Percentiles rank a stretch among this genome's conserved stretches.
Evolutionary conservation across 2,329 filamentous ascomycete genomes (phyloP).

Genomic region (Aspergillus sojae): DNA sequence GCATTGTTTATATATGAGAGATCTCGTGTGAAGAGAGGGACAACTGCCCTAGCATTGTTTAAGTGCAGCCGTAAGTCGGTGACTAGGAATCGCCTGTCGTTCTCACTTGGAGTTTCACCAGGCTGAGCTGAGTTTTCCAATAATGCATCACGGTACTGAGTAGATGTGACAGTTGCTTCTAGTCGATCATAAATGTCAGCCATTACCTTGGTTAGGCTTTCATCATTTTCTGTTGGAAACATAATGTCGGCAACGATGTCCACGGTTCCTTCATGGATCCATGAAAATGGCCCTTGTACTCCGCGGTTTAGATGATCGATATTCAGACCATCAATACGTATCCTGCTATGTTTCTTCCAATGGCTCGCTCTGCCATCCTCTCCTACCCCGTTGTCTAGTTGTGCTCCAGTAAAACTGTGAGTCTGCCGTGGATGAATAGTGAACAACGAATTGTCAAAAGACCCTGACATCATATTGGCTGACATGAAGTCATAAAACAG

Average conservation of each 20-base stretch:
- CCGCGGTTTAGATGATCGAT: constrained; percentile 96
- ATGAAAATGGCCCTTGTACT: constrained; percentile 90
- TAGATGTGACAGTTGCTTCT: constrained; percentile 85
- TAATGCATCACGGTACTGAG: constrained; percentile 55
- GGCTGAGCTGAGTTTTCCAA: constrained; percentile 24
- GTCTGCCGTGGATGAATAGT: constrained; percentile 94
- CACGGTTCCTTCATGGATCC: constrained; percentile 96
- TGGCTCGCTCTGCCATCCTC: constrained; percentile 67
- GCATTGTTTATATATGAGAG: constrained; percentile 96
- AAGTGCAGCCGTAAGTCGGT: constrained; percentile 95
- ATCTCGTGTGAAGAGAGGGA: constrained; percentile 88
- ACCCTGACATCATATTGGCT: constrained; percentile 93
- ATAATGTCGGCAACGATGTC: constrained; percentile 96
- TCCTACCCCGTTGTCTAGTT: constrained; percentile 59
- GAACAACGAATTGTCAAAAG: constrained; percentile 92
- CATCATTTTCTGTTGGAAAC: constrained; percentile 85
- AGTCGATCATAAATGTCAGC: constrained; percentile 96
- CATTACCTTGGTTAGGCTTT: constrained; percentile 90
- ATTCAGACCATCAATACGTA: constrained; percentile 88
- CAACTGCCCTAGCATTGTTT: constrained; percentile 89
- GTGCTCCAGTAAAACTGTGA: constrained; percentile 72
- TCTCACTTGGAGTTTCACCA: constrained; percentile 28
- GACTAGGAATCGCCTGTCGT: constrained; percentile 76
- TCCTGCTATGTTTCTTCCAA: constrained; percentile 94
- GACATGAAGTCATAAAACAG: constrained; percentile 97